Evolutionary conservation across 176 grass and related monocot species (phyloP), one percentile per base, ranked within the genome.

Genomic region (Puccinellia tenuiflora): DNA sequence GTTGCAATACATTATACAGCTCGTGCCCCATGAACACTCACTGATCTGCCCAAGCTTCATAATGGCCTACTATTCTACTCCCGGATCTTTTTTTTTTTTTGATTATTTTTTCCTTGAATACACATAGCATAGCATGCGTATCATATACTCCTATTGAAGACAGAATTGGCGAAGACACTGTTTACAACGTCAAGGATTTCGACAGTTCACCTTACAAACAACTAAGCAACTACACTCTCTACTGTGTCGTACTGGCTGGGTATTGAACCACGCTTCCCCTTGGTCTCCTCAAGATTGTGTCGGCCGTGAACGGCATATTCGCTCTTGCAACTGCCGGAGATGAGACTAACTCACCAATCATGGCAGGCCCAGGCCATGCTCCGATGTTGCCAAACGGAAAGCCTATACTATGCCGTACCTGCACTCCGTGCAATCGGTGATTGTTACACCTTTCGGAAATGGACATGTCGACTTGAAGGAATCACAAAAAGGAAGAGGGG

Each of bases 1-100:
- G 22, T 80, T 15, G 42, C 55, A 21, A 22, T 83, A 71, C 1
- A 82, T 50, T 87, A 82, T 52, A 50, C 17, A 38, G 50, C 74
- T 34, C 25, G 65, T 78, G 54, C 40, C 20, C 40, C 64, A 78
- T 18, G 22, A 8, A 17, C 13, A 17, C 13, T 25, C 30, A 47
- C 69, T 47, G 39, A 47, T 82, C 56, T 71, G 46, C 18, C 64
- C 59, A 25, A 17, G 47, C 20, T 17, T 34, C 52, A 20, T 70
- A 14, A 51, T 75, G 14, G 22, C 38, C 12, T 39, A 71, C 24
- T 0, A 16, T 45, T 71, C 12, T 26, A 71, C 15, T 43, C 5
- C 21, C 24, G 39, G 5, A 45, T 7, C 13, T 9, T 5, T 22
- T 54, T n/a, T n/a, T n/a, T n/a, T n/a, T n/a, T 56, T 24, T 38